A percentile compares a stretch with the other conserved stretches of the same genome.
These are phyloP conservation scores for Leccinum pallidistipes DNA, from an alignment of 1,284 basidiomycete genomes.

Conservation along the genomic window DNA sequence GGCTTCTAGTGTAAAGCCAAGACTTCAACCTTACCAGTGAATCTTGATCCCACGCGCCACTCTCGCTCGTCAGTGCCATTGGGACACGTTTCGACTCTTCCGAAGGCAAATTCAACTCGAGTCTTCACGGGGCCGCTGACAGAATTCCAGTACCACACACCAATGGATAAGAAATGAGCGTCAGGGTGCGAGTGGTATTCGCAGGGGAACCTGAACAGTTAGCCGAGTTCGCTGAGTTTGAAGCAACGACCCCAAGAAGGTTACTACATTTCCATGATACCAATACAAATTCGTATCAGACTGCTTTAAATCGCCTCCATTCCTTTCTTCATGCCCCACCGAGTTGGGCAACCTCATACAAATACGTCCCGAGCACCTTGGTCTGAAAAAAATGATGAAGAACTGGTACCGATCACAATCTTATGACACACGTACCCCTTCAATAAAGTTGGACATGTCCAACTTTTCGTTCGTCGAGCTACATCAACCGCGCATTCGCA, in stretches of 20 bases:
- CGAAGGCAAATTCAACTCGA: not conserved
- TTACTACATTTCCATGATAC: not conserved
- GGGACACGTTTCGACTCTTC: slow-evolving; percentile 1
- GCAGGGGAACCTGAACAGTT: not conserved
- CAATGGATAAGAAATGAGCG: slow-evolving; percentile 8
- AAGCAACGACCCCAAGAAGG: slow-evolving; percentile 1
- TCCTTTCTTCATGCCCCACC: slow-evolving; percentile 22
- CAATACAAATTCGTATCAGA: slow-evolving; percentile 4
- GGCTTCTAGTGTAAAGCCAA: not conserved
- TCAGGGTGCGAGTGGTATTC: not conserved
- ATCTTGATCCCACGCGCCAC: slow-evolving; percentile 22
- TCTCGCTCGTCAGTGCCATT: slow-evolving; percentile 17
- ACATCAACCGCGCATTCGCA: not conserved
- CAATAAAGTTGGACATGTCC: slow-evolving; percentile 90
- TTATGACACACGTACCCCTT: slow-evolving; percentile 59
- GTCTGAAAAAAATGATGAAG: slow-evolving; percentile 42
- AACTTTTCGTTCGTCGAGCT: slow-evolving; percentile 97
- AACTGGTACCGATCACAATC: not conserved
- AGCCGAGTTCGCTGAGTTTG: slow-evolving; percentile 25
- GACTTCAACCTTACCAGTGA: slow-evolving; percentile 11
- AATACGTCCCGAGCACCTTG: slow-evolving; percentile 80
- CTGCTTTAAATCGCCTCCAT: not conserved
- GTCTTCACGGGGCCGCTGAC: not conserved
- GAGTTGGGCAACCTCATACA: slow-evolving; percentile 69
- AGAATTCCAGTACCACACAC: not conserved